Evolutionary conservation across 2,329 filamentous ascomycete genomes (phyloP).

Genomic region (Calonectria henricotiae): DNA sequence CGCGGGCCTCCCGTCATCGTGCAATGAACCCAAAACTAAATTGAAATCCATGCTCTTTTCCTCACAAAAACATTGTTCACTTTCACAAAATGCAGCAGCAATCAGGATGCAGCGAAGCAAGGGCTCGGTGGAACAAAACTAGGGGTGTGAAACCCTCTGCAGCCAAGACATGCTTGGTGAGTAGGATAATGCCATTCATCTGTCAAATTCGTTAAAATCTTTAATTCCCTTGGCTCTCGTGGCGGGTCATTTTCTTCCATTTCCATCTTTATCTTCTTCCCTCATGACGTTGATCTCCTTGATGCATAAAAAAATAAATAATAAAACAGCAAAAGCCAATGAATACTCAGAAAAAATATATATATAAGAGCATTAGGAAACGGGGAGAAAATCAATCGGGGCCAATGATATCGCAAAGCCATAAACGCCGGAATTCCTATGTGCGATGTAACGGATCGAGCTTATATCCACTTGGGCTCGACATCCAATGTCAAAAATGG

Average conservation of each 20-base stretch:
- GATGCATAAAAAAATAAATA: conserved; percentile 28
- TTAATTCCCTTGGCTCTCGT: conserved; percentile 43
- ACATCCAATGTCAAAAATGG: conserved; percentile 47
- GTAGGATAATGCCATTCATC: conserved; percentile 44
- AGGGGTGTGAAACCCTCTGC: conserved; percentile 37
- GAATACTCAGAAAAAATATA: conserved; percentile 35
- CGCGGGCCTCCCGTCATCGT: conserved; percentile 32
- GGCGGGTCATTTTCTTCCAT: conserved; percentile 41
- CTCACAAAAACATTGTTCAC: not conserved
- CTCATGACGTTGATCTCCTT: conserved; percentile 48
- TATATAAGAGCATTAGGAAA: conserved; percentile 37
- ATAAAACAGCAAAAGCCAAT: conserved; percentile 38
- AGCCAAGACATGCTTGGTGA: conserved; percentile 40
- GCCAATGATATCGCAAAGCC: conserved; percentile 43
- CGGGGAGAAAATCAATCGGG: conserved; percentile 20
- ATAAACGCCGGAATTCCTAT: conserved; percentile 50
- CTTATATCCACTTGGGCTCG: conserved; percentile 44
- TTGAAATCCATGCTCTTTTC: not conserved
- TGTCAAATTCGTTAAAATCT: conserved; percentile 47
- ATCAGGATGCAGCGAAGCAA: conserved; percentile 1
- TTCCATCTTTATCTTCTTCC: conserved; percentile 38
- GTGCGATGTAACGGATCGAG: conserved; percentile 44
- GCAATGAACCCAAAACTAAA: conserved; percentile 11
- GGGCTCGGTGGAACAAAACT: not conserved
- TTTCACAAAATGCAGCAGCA: not conserved